Evolutionary conservation across 2,329 filamentous ascomycete species (phyloP).

Genomic region (Mycosphaerelloides madeirae): DNA sequence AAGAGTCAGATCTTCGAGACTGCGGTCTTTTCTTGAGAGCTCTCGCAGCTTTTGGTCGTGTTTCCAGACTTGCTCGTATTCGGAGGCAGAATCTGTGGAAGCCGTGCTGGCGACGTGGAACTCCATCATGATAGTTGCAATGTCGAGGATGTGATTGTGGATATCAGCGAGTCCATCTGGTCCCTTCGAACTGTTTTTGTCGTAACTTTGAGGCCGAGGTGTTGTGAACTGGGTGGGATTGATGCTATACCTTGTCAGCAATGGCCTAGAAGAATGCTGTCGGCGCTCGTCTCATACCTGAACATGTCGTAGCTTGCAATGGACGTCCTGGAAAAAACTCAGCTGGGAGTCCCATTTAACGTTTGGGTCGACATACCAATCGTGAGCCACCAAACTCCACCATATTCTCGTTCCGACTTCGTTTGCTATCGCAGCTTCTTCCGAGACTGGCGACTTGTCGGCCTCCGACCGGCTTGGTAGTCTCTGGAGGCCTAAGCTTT

Average conservation of each 20-base stretch:
- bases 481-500: slow-evolving; percentile 5
- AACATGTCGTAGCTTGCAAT: slow-evolving; percentile 4
- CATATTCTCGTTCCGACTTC: slow-evolving; percentile 6
- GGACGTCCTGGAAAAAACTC: no score
- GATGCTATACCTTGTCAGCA: background rate
- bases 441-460: background rate
- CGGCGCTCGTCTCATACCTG: background rate
- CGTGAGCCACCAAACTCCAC: slow-evolving; percentile 7
- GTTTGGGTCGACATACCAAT: slow-evolving; percentile 5
- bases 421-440: background rate
- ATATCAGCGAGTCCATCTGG: background rate
- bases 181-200: background rate
- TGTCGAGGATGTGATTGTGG: slow-evolving; percentile 2
- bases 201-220: slow-evolving; percentile 1
- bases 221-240: slow-evolving; percentile 6
- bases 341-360: background rate
- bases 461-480: background rate
- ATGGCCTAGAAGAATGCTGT: no score
- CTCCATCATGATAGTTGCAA: slow-evolving; percentile 4
- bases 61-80: slow-evolving; percentile 8
- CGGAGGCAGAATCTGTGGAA: background rate
- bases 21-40: background rate
- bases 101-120: slow-evolving; percentile 5
- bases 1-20: background rate
- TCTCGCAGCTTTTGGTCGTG: slow-evolving; percentile 6